A percentile compares a stretch with the other conserved stretches of the same genome.
Evolutionary conservation across 805 yeast species (phyloP).

Genomic region (Candida xiaguanensis): DNA sequence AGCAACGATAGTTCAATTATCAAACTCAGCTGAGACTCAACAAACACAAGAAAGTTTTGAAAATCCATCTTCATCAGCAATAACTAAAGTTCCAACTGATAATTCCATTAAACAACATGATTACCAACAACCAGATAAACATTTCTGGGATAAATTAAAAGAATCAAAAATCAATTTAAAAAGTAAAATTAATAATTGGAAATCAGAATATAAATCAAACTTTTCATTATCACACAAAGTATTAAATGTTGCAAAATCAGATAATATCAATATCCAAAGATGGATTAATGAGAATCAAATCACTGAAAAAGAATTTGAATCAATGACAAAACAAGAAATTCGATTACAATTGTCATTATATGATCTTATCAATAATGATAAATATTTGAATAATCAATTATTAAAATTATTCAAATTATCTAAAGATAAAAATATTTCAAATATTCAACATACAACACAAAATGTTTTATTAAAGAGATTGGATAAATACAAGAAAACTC

Average conservation of each 20-base stretch:
- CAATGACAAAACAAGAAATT: not conserved
- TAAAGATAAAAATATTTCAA: too few relatives aligned
- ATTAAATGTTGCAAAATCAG: not conserved
- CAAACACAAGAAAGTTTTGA: too few relatives aligned
- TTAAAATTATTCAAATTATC: not conserved
- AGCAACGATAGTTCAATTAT: too few relatives aligned
- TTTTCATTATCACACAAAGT: not conserved
- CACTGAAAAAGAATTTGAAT: not conserved
- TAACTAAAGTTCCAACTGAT: too few relatives aligned
- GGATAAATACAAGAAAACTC: not conserved
- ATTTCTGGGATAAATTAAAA: too few relatives aligned
- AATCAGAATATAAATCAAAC: too few relatives aligned
- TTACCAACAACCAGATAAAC: too few relatives aligned
- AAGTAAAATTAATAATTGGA: too few relatives aligned
- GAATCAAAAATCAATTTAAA: too few relatives aligned
- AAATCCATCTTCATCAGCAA: too few relatives aligned
- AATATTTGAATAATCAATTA: not conserved
- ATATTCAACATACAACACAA: not conserved
- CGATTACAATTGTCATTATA: not conserved
- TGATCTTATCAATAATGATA: not conserved
- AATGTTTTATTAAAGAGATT: not conserved
- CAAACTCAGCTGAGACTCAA: too few relatives aligned
- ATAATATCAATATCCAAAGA: not conserved
- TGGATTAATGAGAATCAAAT: not conserved
- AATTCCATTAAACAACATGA: too few relatives aligned